Evolutionary conservation across 352 stramenopile species (phyloP).

Genomic region (Phytophthora palmivora): DNA sequence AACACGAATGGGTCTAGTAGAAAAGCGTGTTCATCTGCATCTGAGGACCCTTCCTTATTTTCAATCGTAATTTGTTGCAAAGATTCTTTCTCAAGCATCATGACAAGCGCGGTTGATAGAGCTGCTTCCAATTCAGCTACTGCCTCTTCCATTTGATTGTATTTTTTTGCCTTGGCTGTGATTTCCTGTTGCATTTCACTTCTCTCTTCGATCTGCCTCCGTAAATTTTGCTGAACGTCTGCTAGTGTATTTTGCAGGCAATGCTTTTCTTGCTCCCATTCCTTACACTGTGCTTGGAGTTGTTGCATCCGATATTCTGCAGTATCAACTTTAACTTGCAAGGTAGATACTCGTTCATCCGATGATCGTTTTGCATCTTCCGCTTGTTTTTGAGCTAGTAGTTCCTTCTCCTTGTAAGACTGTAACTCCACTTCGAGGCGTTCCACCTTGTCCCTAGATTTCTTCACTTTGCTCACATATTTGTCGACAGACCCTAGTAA

Average conservation of each 20-base stretch:
- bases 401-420: constrained; percentile 11
- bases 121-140: constrained; percentile 50
- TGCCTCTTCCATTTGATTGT: constrained; percentile 31
- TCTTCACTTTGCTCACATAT: constrained; percentile 41
- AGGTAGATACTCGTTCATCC: constrained; percentile 5
- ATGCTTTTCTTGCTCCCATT: constrained; percentile 20
- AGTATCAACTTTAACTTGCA: constrained; percentile 16
- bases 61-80: background rate
- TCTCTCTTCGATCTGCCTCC: constrained; percentile 25
- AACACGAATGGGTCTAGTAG: constrained; percentile 24
- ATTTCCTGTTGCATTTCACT: constrained; percentile 20
- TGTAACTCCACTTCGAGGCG: constrained; percentile 37
- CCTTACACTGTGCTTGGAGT: constrained; percentile 13
- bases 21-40: constrained; percentile 8
- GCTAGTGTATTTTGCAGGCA: constrained; percentile 28
- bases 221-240: constrained; percentile 28
- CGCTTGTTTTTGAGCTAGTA: constrained; percentile 4
- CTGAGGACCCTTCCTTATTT: background rate
- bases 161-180: constrained; percentile 21
- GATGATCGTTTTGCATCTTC: constrained; percentile 24
- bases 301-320: constrained; percentile 12
- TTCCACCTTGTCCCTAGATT: constrained; percentile 35
- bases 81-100: constrained; percentile 15
- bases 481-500: constrained; percentile 66
- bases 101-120: constrained; percentile 16